Evolutionary conservation across 306 rosid species (phyloP), one percentile per base, ranked within the genome.

Genomic region (Canavalia gladiata): DNA sequence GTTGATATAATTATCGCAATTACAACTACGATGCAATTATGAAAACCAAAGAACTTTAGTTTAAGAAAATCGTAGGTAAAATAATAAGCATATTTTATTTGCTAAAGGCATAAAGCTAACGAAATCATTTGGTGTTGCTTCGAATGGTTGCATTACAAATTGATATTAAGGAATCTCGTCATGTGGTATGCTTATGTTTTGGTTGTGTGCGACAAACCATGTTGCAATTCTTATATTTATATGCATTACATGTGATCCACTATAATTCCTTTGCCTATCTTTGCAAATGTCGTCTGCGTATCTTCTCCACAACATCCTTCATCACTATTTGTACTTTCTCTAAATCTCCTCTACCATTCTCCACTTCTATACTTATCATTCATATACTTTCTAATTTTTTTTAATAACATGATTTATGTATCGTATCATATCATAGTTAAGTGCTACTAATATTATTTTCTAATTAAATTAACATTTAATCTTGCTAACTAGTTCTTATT

Each of bases 151-250:
- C 74, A 41, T 60, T 60, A 62, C 55, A 49, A 52, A 41, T 46
- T 41, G 75, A 54, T 66, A 12, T 4, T 41, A 29, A 12, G 75
- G 72, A 73, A 68, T 74, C 13, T n/a, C 33, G n/a, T 43, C 49
- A 54, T 45, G 73, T 42, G 81, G 34, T 65, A 55, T 64, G 65
- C 49, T 58, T 63, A 35, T 82, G 85, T 68, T 76, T 82, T 82
- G 78, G 33, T 60, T 50, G 60, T 18, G 49, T 39, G 72, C 7
- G 67, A 76, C 82, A 68, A 82, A 59, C 12, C 63, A 37, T 76
- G 81, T 76, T 76, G 64, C 65, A 67, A 13, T 37, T 43, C 45
- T 39, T 62, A 12, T 45, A 25, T 80, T 7, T 54, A 51, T 73
- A 7, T 72, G 81, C 45, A 54, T 18, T 42, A 78, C 49, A 52